These are phyloP conservation scores for Lachnellula suecica DNA, from an alignment of 2,329 filamentous ascomycete species.

Conservation along the genomic window DNA sequence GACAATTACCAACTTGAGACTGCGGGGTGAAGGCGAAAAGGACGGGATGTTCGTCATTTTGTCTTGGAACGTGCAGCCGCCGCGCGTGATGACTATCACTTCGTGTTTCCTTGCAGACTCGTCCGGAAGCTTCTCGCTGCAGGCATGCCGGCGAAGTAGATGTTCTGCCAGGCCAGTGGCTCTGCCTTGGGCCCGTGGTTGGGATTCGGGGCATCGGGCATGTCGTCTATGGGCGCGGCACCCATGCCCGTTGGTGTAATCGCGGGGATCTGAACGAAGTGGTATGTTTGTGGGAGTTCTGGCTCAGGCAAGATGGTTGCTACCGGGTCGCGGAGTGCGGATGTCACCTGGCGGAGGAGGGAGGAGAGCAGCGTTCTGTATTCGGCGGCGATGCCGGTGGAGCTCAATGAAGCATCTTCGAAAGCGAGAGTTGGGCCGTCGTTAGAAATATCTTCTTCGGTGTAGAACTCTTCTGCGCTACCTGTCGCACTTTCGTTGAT, in stretches of 20 bases:
- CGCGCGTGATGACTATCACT: constrained; percentile 78
- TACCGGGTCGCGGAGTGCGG: constrained; percentile 45
- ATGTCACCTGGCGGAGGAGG: constrained; percentile 49
- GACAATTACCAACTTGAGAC: constrained; percentile 79
- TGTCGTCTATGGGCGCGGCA: constrained; percentile 68
- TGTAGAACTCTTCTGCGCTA: constrained; percentile 21
- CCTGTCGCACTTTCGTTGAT: constrained; percentile 18
- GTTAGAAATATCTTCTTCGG: constrained; percentile 16
- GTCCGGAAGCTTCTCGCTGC: constrained; percentile 51
- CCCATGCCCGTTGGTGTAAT: constrained; percentile 52
- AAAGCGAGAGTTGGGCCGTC: constrained; percentile 13
- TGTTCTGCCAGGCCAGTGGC: constrained; percentile 63
- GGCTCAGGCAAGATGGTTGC: constrained; percentile 39
- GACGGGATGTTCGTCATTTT: constrained; percentile 86
- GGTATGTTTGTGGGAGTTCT: constrained; percentile 31
- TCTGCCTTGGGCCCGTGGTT: constrained; percentile 28
- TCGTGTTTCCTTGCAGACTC: constrained; percentile 59
- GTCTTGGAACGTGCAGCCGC: constrained; percentile 78
- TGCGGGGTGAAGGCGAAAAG: constrained; percentile 58
- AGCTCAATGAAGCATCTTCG: constrained; percentile 16
- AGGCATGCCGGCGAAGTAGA: constrained; percentile 73
- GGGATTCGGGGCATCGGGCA: constrained; percentile 40
- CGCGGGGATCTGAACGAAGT: constrained; percentile 39
- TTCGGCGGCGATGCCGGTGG: constrained; percentile 28
- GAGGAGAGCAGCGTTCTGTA: constrained; percentile 41